Conservation (phyloP, 345 rosid species). For the Brassica rapa region DNA sequence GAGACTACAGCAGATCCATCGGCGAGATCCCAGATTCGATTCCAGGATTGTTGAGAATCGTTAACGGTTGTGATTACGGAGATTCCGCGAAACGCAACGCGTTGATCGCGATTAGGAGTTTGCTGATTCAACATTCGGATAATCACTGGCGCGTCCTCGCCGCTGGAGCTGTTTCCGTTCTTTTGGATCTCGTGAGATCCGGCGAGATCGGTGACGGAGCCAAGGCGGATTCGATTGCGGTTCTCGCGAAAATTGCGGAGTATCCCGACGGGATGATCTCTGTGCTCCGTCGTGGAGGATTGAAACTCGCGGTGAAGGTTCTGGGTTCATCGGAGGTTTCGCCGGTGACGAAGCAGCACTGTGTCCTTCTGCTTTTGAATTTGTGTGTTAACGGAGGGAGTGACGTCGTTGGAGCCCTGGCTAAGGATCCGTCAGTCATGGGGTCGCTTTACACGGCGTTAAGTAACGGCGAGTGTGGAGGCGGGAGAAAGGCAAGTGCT, state of each 20-base stretch:
- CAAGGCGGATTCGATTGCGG: slow-evolving; percentile 62
- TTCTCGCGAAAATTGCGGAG: slow-evolving; percentile 67
- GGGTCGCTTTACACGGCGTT: slow-evolving; percentile 64
- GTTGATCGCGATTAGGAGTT: slow-evolving; percentile 64
- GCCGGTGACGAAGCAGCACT: slow-evolving; percentile 57
- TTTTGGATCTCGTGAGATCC: slow-evolving; percentile 50
- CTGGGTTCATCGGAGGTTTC: slow-evolving; percentile 52
- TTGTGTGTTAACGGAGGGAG: slow-evolving; percentile 66
- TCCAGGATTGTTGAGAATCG: slow-evolving; percentile 54
- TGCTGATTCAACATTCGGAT: slow-evolving; percentile 53
- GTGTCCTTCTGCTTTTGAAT: slow-evolving; percentile 67
- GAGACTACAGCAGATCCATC: slow-evolving; percentile 62
- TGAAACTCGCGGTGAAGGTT: slow-evolving; percentile 47
- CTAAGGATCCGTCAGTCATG: slow-evolving; percentile 60
- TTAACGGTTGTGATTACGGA: slow-evolving; percentile 40
- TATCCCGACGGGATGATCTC: slow-evolving; percentile 60
- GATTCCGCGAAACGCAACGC: slow-evolving; percentile 67
- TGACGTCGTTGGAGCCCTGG: slow-evolving; percentile 54
- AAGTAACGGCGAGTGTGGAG: slow-evolving; percentile 64
- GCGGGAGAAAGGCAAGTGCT: slow-evolving; percentile 70
- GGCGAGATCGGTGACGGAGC: slow-evolving; percentile 49
- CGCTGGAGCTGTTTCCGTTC: slow-evolving; percentile 56
- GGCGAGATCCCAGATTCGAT: slow-evolving; percentile 66
- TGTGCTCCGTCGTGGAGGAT: slow-evolving; percentile 50
- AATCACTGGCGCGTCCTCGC: slow-evolving; percentile 65